Conservation (phyloP, 129 eudicot genomes). For the Tanacetum coccineum region DNA sequence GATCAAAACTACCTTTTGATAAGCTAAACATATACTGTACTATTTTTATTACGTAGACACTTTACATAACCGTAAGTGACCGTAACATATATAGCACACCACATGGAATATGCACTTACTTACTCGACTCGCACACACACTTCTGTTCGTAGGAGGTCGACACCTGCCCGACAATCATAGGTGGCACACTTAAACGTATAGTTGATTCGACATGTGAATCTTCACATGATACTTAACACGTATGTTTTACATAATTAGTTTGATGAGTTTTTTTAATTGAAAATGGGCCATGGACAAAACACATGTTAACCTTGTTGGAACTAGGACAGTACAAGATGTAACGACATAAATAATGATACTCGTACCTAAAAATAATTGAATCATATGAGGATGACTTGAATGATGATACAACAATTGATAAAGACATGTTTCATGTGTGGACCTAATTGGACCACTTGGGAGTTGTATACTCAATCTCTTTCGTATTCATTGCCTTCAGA, state of each 20-base stretch:
- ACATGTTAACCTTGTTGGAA: slow-evolving; percentile 17
- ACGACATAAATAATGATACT: neutral
- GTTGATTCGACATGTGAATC: slow-evolving; percentile 1
- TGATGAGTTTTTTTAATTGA: no score
- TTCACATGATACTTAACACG: neutral
- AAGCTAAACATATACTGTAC: no score
- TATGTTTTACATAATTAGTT: neutral
- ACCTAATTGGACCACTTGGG: slow-evolving; percentile 18
- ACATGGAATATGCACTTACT: no score
- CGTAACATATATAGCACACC: no score
- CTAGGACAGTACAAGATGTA: slow-evolving; percentile 1
- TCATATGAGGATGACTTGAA: slow-evolving; percentile 9
- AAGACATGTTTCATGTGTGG: slow-evolving; percentile 15
- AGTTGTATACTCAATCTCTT: slow-evolving; percentile 5
- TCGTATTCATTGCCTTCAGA: slow-evolving; percentile 3
- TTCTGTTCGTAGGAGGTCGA: no score
- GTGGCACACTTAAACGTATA: no score
- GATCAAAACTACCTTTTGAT: no score
- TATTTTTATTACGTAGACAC: no score
- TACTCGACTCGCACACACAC: no score
- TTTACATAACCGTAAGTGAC: no score
- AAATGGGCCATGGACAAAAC: neutral
- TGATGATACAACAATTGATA: slow-evolving; percentile 2
- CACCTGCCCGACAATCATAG: no score
- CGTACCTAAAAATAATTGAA: slow-evolving; percentile 16